phyloP scores from a whole-genome alignment of 345 rosid genomes.

The Citrus inodora region DNA sequence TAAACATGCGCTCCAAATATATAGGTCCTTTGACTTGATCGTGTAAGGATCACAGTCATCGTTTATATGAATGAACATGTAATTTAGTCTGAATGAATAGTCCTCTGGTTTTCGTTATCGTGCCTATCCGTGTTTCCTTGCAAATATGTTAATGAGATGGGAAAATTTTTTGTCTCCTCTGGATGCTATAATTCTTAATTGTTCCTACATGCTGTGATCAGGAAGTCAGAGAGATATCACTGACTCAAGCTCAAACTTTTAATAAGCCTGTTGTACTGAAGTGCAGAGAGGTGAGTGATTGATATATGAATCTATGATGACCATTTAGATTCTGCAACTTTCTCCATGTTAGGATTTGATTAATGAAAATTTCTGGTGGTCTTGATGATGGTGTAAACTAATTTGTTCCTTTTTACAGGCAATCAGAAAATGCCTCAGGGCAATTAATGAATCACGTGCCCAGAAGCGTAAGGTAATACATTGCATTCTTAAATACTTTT shows the following conservation, averaged over 20 bases:
- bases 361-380: background rate
- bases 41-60: background rate
- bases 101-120: background rate
- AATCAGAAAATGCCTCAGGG: constrained; percentile 80
- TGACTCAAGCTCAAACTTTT: constrained; percentile 60
- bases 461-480: constrained; percentile 87
- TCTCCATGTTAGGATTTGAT: background rate
- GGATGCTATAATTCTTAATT: constrained; percentile 17
- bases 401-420: constrained; percentile 46
- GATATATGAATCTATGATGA: constrained; percentile 8
- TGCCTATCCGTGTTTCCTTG: constrained; percentile 1
- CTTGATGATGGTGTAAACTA: constrained; percentile 6
- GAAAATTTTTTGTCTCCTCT: background rate
- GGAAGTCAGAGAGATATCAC: constrained; percentile 77
- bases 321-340: background rate
- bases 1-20: background rate
- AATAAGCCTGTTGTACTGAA: constrained; percentile 58
- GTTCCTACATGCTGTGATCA: constrained; percentile 31
- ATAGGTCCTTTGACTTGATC: background rate
- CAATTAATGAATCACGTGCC: constrained; percentile 93
- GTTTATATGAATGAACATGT: background rate
- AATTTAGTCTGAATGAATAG: background rate
- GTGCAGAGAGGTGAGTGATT: constrained; percentile 81
- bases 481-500: constrained; percentile 7
- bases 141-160: background rate